Conservation (phyloP, 305 asterid species). For the Stenogyne calaminthoides region DNA sequence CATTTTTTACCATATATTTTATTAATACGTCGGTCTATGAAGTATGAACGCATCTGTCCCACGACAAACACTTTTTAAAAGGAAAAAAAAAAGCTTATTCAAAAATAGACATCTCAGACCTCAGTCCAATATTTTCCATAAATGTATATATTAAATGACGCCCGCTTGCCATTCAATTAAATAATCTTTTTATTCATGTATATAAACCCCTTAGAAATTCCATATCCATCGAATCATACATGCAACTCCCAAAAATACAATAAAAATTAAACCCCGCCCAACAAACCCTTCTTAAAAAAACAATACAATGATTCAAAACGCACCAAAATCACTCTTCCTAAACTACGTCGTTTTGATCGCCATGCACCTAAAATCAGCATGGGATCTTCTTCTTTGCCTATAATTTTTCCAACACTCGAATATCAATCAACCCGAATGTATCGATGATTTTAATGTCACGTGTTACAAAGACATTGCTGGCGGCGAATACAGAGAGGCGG, state of each 20-base stretch:
- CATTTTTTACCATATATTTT: too few species aligned
- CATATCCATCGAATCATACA: neutral
- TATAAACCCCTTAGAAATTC: neutral
- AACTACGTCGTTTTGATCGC: neutral
- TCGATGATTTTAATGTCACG: constrained; percentile 12
- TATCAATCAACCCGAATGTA: neutral
- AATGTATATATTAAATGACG: neutral
- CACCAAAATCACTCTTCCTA: neutral
- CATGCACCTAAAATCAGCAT: constrained; percentile 32
- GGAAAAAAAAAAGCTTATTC: neutral
- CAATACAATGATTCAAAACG: neutral
- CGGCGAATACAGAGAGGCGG: too few species aligned
- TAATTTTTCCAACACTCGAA: neutral
- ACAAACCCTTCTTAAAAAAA: too few species aligned
- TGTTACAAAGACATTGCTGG: neutral
- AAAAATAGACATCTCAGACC: neutral
- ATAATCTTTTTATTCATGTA: neutral
- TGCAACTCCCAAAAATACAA: neutral
- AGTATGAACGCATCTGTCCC: neutral
- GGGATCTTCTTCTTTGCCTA: constrained; percentile 28
- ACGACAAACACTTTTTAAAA: neutral
- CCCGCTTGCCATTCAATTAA: neutral
- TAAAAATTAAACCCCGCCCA: neutral
- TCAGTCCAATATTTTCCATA: neutral
- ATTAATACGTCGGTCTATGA: too few species aligned